A percentile compares a stretch with the other conserved stretches of the same genome.
Conservation (phyloP, 208 protist genomes). For the Spongospora subterranea region DNA sequence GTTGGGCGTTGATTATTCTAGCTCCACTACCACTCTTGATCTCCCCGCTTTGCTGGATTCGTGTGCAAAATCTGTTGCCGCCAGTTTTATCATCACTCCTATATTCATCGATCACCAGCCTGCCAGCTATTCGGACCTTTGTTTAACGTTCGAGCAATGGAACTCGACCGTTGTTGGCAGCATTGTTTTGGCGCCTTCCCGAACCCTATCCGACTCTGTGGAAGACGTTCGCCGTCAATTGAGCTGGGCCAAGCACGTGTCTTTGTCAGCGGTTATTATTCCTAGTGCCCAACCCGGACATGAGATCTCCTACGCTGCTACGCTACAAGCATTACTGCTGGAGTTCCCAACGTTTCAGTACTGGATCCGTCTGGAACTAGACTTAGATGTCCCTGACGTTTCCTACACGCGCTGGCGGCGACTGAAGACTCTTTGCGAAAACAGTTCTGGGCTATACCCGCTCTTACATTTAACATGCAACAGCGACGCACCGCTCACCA, state of each 20-base stretch:
- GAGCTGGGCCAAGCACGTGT: constrained; percentile 77
- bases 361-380: background rate
- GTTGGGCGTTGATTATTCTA: background rate
- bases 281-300: constrained; percentile 67
- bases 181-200: background rate
- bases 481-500: background rate
- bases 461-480: background rate
- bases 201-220: background rate
- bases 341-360: background rate
- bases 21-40: background rate
- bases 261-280: constrained; percentile 77
- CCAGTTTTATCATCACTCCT: background rate
- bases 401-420: background rate
- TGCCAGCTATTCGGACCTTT: background rate
- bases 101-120: background rate
- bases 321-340: background rate
- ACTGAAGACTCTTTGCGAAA: constrained; percentile 9
- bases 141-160: constrained; percentile 18
- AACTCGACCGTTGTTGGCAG: background rate
- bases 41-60: background rate
- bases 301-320: background rate
- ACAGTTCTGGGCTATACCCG: background rate
- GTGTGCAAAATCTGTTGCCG: background rate
- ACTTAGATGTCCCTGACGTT: background rate
- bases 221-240: constrained; percentile 68